Evolutionary conservation across 192 early-diverging fungal species (phyloP).

Genomic region (Entophlyctis helioformis): DNA sequence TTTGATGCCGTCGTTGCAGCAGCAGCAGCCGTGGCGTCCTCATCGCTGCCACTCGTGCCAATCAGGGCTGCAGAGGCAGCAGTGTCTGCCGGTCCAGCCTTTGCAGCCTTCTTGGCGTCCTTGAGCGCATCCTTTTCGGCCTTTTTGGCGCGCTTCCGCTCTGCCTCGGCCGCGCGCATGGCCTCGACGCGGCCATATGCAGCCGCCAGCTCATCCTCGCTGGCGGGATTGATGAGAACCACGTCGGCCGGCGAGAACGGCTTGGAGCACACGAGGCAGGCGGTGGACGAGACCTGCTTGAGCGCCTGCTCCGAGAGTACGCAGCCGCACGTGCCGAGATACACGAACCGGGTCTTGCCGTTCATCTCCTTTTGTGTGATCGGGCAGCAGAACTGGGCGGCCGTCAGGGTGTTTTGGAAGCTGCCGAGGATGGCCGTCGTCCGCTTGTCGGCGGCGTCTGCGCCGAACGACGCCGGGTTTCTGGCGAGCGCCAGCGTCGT

Average conservation of each 20-base stretch:
- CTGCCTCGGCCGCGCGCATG: conserved; percentile 31
- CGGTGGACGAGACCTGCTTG: conserved; percentile 48
- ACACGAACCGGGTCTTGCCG: conserved; percentile 51
- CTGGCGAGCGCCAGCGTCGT: conserved; percentile 50
- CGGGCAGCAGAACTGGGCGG: conserved; percentile 55
- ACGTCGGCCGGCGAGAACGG: conserved; percentile 44
- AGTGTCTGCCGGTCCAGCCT: background rate
- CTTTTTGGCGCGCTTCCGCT: conserved; percentile 27
- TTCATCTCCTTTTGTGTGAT: conserved; percentile 79
- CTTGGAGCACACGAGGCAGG: conserved; percentile 57
- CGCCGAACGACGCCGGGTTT: conserved; percentile 45
- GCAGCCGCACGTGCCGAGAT: conserved; percentile 58
- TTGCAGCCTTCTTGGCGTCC: no score
- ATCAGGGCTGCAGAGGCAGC: background rate
- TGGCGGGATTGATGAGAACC: conserved; percentile 56
- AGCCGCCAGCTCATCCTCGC: conserved; percentile 44
- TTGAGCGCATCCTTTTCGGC: conserved; percentile 16
- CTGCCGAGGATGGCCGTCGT: conserved; percentile 25
- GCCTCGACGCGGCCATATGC: conserved; percentile 42
- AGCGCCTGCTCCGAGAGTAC: conserved; percentile 68
- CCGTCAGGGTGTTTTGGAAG: conserved; percentile 10
- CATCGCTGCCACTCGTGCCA: conserved; percentile 9
- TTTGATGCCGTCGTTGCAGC: conserved; percentile 30
- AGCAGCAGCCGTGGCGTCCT: conserved; percentile 12
- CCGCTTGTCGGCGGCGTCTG: conserved; percentile 4